A percentile compares a stretch with the other conserved stretches of the same genome.
These are phyloP conservation scores for Glycine tomentella DNA, from an alignment of 306 rosid species.

Conservation along the genomic window DNA sequence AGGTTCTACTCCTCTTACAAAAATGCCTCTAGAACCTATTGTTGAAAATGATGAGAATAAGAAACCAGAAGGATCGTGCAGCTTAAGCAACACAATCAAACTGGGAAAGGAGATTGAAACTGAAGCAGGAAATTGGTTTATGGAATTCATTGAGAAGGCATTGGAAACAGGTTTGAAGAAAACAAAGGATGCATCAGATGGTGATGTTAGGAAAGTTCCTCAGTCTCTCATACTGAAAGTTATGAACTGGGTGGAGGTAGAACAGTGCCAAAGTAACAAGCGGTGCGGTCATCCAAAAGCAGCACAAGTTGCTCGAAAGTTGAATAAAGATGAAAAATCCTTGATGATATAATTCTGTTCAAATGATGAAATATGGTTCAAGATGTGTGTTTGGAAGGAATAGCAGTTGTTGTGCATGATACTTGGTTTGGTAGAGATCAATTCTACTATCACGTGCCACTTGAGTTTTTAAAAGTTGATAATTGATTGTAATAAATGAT, in stretches of 20 bases:
- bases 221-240: slow-evolving; percentile 80
- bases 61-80: slow-evolving; percentile 55
- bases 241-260: slow-evolving; percentile 92
- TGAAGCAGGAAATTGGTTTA: slow-evolving; percentile 94
- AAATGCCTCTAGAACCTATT: slow-evolving; percentile 55
- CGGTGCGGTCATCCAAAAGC: slow-evolving; percentile 81
- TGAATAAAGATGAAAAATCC: slow-evolving; percentile 96
- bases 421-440: slow-evolving; percentile 6
- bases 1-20: slow-evolving; percentile 50
- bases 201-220: slow-evolving; percentile 71
- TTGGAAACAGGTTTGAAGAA: slow-evolving; percentile 89
- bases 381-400: slow-evolving; percentile 40
- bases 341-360: slow-evolving; percentile 36
- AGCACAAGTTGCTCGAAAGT: slow-evolving; percentile 76
- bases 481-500: slow-evolving; percentile 39
- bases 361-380: neutral
- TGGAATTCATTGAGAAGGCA: slow-evolving; percentile 93
- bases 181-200: slow-evolving; percentile 61
- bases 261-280: slow-evolving; percentile 65
- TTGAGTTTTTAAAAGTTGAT: neutral
- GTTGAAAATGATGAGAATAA: slow-evolving; percentile 86
- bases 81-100: slow-evolving; percentile 67
- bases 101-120: slow-evolving; percentile 82
- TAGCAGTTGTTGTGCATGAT: no score
- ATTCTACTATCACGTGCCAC: slow-evolving; percentile 34